These are phyloP conservation scores for Candida qinlingensis DNA, from an alignment of 805 yeast species.

Conservation along the genomic window DNA sequence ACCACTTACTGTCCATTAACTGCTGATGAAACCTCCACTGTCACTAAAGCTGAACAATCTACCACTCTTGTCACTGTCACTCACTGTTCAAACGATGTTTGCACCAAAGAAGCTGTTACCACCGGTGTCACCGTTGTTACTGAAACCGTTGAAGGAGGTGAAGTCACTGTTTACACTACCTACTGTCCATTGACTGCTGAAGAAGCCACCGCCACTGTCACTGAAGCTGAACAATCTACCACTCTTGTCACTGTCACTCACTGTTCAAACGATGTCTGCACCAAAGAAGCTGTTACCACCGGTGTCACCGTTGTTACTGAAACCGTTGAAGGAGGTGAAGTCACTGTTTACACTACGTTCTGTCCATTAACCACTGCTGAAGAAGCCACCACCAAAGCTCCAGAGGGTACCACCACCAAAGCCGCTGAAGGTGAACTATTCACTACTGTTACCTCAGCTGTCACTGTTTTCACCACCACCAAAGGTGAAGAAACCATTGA, in stretches of 20 bases:
- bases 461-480: constrained; percentile 2
- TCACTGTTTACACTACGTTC: constrained; percentile 20
- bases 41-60: neutral
- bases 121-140: constrained; percentile 28
- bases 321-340: constrained; percentile 21
- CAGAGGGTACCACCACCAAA: neutral
- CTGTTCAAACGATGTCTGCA: constrained; percentile 14
- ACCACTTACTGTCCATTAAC: constrained; percentile 23
- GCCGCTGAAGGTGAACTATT: neutral
- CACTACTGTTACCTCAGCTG: constrained; percentile 10
- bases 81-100: constrained; percentile 14
- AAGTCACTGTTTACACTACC: constrained; percentile 17
- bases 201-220: constrained; percentile 11
- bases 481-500: constrained; percentile 2
- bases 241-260: constrained; percentile 28
- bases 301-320: constrained; percentile 25
- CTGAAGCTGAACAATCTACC: constrained; percentile 1
- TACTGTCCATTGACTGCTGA: constrained; percentile 20
- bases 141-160: constrained; percentile 20
- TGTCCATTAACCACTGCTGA: constrained; percentile 22
- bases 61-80: constrained; percentile 28
- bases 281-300: constrained; percentile 23
- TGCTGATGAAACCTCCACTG: constrained; percentile 10
- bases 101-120: constrained; percentile 18
- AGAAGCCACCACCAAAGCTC: constrained; percentile 5